Base-by-base conservation (phyloP, 2,329 filamentous ascomycete species). In the Talaromyces piceae region DNA sequence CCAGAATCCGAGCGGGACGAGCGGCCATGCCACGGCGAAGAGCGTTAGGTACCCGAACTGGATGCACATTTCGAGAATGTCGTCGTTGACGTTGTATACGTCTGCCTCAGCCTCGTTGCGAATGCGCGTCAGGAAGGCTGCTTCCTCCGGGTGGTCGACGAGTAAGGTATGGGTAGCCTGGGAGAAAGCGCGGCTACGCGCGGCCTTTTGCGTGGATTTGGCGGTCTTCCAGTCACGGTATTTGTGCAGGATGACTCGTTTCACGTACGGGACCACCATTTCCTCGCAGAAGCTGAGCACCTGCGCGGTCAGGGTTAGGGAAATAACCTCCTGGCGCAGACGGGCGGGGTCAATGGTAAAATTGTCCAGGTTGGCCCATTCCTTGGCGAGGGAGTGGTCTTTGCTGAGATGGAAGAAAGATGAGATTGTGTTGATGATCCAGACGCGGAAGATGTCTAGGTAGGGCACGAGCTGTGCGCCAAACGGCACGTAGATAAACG, bases 401-500 rank as follows among this genome's bases (percentile, higher is more conserved):
- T 33, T 91, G 81, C 2, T 80, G 81, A 63, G 81, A 80, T 1
- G 88, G 85, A 0, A 13, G 26, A 33, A 12, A 9, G 49, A 46
- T 2, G 33, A 33, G 6, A 56, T 33, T 16, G n/a, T 16, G 31
- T 54, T 48, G 8, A 57, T 18, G 2, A 58, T 56, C 0, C 86
- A 83, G 12, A 84, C 71, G 55, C 82, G 80, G 72, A 95, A 91
- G 52, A 96, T 73, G 59, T 95, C 84, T 4, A 98, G 81, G 63
- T 94, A 87, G 0, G 93, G 91, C 0, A 93, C 82, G 9, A 98
- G 81, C 43, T 89, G 70, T 54, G 83, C 82, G 12, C 88, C 91
- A 61, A 97, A 97, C 0, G 91, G 91, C 18, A 95, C 88, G 62
- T 96, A 97, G 56, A 96, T 83, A 60, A 96, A 97, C 0, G 91